Evolutionary conservation across 306 rosid species (phyloP).

Genomic region (Sicyos edulis): DNA sequence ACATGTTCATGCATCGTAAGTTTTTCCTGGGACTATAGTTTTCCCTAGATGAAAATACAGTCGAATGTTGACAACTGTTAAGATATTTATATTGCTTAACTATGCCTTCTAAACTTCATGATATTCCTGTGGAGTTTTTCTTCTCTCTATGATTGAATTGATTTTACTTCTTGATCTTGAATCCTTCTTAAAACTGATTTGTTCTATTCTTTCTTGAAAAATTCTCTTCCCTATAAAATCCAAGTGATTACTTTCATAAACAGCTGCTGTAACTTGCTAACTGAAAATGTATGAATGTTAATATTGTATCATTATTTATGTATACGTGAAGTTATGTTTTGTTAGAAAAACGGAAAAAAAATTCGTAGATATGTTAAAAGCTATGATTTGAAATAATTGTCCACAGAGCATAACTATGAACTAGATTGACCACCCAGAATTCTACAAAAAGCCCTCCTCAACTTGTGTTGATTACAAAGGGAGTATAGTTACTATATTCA

Average conservation of each 20-base stretch:
- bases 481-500: not conserved
- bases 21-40: conserved; percentile 24
- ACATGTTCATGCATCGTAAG: conserved; percentile 92
- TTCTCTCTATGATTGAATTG: conserved; percentile 1
- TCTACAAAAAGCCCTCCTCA: conserved; percentile 7
- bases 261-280: not conserved
- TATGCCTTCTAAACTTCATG: not conserved
- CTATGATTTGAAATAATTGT: not conserved
- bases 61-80: not conserved
- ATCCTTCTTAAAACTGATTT: not conserved
- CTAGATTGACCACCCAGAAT: not conserved
- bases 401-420: not conserved
- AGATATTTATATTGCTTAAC: not conserved
- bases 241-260: not conserved
- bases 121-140: not conserved
- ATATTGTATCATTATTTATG: not conserved
- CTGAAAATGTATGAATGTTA: not conserved
- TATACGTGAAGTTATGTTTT: not conserved
- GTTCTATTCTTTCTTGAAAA: not conserved
- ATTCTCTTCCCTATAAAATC: not conserved
- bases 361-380: not conserved
- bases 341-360: not conserved
- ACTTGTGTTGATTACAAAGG: not conserved
- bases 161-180: not conserved
- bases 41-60: conserved; percentile 5